Base-by-base conservation (phyloP, 768 basidiomycete species). In the Russula vinacea region DNA sequence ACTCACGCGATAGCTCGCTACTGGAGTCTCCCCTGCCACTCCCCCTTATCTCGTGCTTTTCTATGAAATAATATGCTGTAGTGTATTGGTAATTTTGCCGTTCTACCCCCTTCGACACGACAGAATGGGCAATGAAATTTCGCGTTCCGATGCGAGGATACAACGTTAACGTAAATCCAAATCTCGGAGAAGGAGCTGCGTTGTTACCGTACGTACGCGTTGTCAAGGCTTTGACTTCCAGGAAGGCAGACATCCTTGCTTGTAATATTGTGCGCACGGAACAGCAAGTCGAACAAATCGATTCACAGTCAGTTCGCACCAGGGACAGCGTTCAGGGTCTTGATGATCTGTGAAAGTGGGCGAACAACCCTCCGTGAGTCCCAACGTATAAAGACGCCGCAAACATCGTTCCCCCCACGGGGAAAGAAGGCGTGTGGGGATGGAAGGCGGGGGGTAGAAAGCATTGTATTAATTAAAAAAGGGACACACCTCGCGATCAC, bases 61-160 rank as follows among this genome's bases (percentile, higher is more conserved):
- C 24, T 33, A 44, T 60, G 39, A 51, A 32, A 16, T 37, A 40
- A 50, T 32, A 47, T 56, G 58, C n/a, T 64, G 55, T 61, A 61
- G 53, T 51, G 29, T 40, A 61, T 61, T 40, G 32, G 22, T 50
- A 47, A n/a, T 22, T 5, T 19, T 47, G 22, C 22, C n/a, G 9
- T 13, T 47, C 9, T 35, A 44, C 44, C n/a, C 10, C 45, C n/a
- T 47, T 33, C 13, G 44, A 54, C 19, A 24, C 24, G 5, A 32
- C 13, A 8, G 19, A 14, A 17, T 26, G 17, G 22, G n/a, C 52
- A 40, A 55, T 32, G n/a, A 40, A 42, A 32, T 39, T 17, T 14
- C 24, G 35, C 11, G 11, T 56, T n/a, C 29, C 26, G 13, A 14
- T n/a, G 40, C 2, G 24, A 16, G 42, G 16, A 47, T 8, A 13